These are phyloP conservation scores for Triticum urartu DNA, from an alignment of 176 grass and related monocot genomes.

Conservation along the genomic window DNA sequence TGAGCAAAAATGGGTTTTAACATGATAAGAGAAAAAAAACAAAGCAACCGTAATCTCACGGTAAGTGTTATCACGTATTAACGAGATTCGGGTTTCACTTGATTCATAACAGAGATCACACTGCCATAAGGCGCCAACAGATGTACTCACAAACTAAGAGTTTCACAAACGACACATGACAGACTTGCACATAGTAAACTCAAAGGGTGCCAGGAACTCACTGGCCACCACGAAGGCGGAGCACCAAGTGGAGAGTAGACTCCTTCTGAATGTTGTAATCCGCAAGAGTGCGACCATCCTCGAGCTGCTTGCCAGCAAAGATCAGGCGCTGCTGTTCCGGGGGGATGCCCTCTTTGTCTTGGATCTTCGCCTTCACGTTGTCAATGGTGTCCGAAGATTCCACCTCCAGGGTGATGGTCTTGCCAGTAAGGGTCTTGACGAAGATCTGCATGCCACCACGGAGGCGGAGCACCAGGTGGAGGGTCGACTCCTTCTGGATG, in stretches of 20 bases:
- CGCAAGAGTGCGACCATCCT: slow-evolving; percentile 23
- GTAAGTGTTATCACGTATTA: not conserved
- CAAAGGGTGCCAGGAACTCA: not conserved
- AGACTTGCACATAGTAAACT: not conserved
- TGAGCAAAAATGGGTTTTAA: too few relatives aligned
- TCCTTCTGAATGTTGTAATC: too few relatives aligned
- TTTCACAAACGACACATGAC: not conserved
- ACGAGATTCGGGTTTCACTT: not conserved
- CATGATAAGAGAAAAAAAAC: too few relatives aligned
- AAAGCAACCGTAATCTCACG: not conserved
- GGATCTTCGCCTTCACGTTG: slow-evolving; percentile 58
- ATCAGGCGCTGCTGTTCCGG: slow-evolving; percentile 62
- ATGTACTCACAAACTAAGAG: not conserved
- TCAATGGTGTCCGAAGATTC: slow-evolving; percentile 22
- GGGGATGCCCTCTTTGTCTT: slow-evolving; percentile 69
- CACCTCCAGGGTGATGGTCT: slow-evolving; percentile 68
- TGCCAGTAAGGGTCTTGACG: slow-evolving; percentile 59
- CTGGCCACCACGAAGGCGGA: too few relatives aligned
- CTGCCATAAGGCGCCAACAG: not conserved
- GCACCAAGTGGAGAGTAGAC: too few relatives aligned
- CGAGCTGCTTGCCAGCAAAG: slow-evolving; percentile 58
- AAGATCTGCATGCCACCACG: slow-evolving; percentile 61
- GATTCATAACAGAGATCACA: not conserved
- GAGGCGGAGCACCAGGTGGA: slow-evolving; percentile 44
- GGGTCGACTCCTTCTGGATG: slow-evolving; percentile 68